Percentiles rank a stretch among this genome's conserved stretches.
Evolutionary conservation across 495 filamentous ascomycete species (phyloP).

Genomic region (Penicillium diatomitis): DNA sequence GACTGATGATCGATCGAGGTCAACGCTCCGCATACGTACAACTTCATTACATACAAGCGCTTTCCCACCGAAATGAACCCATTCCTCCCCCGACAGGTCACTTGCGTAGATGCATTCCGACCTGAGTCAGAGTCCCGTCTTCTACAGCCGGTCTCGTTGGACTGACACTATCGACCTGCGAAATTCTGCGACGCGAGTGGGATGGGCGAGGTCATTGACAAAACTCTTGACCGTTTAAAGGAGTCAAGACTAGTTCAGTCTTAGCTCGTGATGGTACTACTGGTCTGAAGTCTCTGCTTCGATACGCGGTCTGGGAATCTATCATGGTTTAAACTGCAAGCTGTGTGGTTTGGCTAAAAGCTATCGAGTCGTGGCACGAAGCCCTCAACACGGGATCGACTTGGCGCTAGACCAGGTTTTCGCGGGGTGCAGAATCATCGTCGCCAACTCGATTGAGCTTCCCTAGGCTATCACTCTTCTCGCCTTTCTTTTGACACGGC

Average conservation of each 20-base stretch:
- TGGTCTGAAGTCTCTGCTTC: not conserved
- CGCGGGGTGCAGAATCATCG: too few species aligned
- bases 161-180: not conserved
- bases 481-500: too few species aligned
- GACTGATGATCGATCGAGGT: not conserved
- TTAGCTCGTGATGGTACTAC: constrained; percentile 1
- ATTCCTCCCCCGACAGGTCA: not conserved
- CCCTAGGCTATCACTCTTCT: too few species aligned
- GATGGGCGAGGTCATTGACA: not conserved
- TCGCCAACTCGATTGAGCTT: too few species aligned
- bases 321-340: not conserved
- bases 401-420: too few species aligned
- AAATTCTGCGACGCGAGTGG: not conserved
- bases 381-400: too few species aligned
- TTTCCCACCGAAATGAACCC: not conserved
- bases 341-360: too few species aligned
- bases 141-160: not conserved
- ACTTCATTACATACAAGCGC: not conserved
- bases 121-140: not conserved
- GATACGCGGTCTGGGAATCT: not conserved
- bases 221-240: not conserved
- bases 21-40: not conserved
- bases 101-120: not conserved
- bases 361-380: too few species aligned
- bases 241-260: not conserved